Evolutionary conservation across 306 rosid genomes (phyloP).

Genomic region (Inga laurina): DNA sequence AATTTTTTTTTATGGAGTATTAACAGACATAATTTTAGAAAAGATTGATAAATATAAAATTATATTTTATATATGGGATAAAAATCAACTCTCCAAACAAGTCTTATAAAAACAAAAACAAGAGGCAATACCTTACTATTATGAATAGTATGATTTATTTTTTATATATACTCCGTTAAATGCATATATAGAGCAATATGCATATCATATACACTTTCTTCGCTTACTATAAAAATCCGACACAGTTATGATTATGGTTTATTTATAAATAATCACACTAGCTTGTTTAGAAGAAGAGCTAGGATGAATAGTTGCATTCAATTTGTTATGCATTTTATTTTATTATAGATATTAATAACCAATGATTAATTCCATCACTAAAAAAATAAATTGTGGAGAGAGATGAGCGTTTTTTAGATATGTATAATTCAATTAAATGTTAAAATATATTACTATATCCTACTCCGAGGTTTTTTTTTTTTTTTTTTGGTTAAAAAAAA

Average conservation of each 20-base stretch:
- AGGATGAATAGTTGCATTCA: neutral
- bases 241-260: neutral
- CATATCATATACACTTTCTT: neutral
- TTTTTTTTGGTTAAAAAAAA: too few species aligned
- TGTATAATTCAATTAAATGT: neutral
- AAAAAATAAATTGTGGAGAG: neutral
- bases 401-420: neutral
- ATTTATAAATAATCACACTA: neutral
- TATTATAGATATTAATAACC: neutral
- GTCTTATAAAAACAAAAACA: too few species aligned
- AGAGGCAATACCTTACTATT: too few species aligned
- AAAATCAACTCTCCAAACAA: too few species aligned
- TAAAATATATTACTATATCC: neutral
- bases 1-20: too few species aligned
- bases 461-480: neutral
- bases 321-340: neutral
- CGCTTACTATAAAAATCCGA: neutral
- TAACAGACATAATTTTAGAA: too few species aligned
- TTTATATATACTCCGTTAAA: too few species aligned
- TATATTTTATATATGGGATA: too few species aligned
- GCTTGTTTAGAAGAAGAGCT: neutral
- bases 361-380: neutral
- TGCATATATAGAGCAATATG: too few species aligned
- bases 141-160: too few species aligned
- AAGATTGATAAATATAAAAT: too few species aligned